A percentile compares a stretch with the other conserved stretches of the same genome.
phyloP scores from a whole-genome alignment of 345 rosid species.

The Garcia nutans region DNA sequence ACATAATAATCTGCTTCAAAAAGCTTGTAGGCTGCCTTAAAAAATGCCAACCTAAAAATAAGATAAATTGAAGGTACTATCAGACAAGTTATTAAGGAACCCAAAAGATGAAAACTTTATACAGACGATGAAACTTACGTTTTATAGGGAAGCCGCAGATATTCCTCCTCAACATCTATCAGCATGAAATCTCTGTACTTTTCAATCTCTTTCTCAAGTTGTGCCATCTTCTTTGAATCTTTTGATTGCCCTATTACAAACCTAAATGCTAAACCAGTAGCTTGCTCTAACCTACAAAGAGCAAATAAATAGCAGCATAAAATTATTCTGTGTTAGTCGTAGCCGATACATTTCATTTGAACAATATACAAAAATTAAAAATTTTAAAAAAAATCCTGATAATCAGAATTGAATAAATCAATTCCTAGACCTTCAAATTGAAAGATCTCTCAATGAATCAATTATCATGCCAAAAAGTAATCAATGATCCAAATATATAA shows the following conservation, averaged over 20 bases:
- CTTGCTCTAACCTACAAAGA: slow-evolving; percentile 68
- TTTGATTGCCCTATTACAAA: slow-evolving; percentile 74
- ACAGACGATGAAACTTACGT: slow-evolving; percentile 41
- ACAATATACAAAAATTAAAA: neutral
- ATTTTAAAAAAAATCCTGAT: neutral
- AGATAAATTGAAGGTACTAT: neutral
- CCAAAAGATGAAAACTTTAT: neutral
- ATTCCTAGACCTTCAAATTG: neutral
- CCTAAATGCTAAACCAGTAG: slow-evolving; percentile 79
- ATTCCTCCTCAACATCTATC: slow-evolving; percentile 68
- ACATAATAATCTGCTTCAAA: slow-evolving; percentile 82
- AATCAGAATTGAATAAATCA: neutral
- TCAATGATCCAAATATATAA: neutral
- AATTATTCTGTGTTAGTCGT: neutral
- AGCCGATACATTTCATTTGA: neutral
- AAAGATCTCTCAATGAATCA: neutral
- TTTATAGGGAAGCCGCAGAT: slow-evolving; percentile 65
- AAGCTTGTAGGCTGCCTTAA: slow-evolving; percentile 62
- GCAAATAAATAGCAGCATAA: neutral
- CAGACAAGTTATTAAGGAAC: slow-evolving; percentile 1
- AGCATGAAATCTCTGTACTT: slow-evolving; percentile 68
- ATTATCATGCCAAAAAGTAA: neutral
- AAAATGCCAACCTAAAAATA: slow-evolving; percentile 53
- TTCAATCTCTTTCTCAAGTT: slow-evolving; percentile 58
- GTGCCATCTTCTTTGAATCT: slow-evolving; percentile 59